Evolutionary conservation across 495 filamentous ascomycete genomes (phyloP).

Genomic region (Darksidea phi): DNA sequence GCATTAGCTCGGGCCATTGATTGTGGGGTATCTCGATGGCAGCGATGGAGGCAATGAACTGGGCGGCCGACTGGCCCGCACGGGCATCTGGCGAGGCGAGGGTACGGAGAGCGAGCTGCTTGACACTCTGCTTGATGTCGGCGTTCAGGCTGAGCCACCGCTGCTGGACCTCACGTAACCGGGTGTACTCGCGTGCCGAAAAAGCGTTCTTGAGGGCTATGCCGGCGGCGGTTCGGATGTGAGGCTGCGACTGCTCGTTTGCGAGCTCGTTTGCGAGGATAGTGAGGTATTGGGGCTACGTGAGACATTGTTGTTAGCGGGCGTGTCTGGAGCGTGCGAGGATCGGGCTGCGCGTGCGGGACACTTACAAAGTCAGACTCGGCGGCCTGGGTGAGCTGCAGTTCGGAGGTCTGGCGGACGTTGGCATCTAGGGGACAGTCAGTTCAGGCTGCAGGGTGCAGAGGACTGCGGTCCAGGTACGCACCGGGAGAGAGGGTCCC

Average conservation of each 20-base stretch:
- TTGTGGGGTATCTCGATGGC: conserved; percentile 88
- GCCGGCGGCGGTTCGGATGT: conserved; percentile 89
- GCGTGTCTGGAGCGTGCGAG: neutral
- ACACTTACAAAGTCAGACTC: conserved; percentile 89
- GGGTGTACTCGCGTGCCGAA: conserved; percentile 80
- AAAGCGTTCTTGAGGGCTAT: conserved; percentile 97
- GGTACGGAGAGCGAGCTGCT: conserved; percentile 82
- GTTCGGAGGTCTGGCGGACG: conserved; percentile 84
- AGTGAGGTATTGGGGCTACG: conserved; percentile 81
- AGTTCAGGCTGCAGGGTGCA: conserved; percentile 34
- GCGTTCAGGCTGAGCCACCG: conserved; percentile 83
- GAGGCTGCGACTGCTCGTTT: conserved; percentile 77
- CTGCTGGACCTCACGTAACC: conserved; percentile 80
- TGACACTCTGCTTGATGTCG: conserved; percentile 79
- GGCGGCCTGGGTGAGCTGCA: conserved; percentile 87
- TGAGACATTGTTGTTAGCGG: conserved; percentile 35
- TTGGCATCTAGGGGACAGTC: conserved; percentile 67
- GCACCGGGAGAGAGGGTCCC: conserved; percentile 87
- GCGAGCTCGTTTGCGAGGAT: conserved; percentile 90
- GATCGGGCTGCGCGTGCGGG: conserved; percentile 7
- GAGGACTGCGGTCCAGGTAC: conserved; percentile 42
- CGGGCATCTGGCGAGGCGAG: conserved; percentile 70
- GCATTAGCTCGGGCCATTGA: conserved; percentile 96
- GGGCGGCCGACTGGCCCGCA: conserved; percentile 84
- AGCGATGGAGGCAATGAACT: conserved; percentile 92